These are phyloP conservation scores for Proteromonas lacertae DNA, from an alignment of 352 stramenopile genomes.

Conservation along the genomic window DNA sequence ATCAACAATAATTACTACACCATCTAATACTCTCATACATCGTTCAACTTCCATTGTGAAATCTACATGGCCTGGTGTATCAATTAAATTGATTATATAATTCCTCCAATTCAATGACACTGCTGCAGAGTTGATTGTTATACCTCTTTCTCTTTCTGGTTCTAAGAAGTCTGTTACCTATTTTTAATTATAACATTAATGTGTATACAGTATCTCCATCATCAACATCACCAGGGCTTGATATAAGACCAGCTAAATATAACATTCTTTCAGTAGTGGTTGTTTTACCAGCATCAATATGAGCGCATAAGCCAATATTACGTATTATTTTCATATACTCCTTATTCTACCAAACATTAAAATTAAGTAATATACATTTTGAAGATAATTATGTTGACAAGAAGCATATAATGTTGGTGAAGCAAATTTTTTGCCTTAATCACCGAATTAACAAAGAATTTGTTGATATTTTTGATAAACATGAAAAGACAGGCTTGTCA, in stretches of 20 bases:
- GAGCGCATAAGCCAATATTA: too few relatives aligned
- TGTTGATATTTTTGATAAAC: too few relatives aligned
- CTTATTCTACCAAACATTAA: too few relatives aligned
- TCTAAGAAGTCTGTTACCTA: conserved; percentile 60
- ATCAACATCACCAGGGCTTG: conserved; percentile 57
- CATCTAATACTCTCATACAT: conserved; percentile 75
- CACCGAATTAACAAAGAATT: too few relatives aligned
- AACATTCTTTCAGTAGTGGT: conserved; percentile 93
- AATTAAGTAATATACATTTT: too few relatives aligned
- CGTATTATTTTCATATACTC: too few relatives aligned
- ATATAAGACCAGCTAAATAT: conserved; percentile 71
- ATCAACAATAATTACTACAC: conserved; percentile 76
- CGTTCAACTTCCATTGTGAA: conserved; percentile 94
- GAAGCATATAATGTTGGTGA: too few relatives aligned
- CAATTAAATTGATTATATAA: conserved; percentile 81
- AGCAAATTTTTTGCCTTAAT: too few relatives aligned
- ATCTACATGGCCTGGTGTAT: conserved; percentile 67
- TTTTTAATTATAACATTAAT: too few relatives aligned
- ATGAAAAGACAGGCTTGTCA: too few relatives aligned
- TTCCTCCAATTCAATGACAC: conserved; percentile 72
- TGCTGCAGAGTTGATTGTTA: conserved; percentile 82
- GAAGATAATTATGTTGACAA: too few relatives aligned
- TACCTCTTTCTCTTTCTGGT: conserved; percentile 78
- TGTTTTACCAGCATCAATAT: too few relatives aligned
- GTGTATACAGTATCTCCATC: conserved; percentile 41